Evolutionary conservation across 2,329 filamentous ascomycete species (phyloP), one percentile per base, ranked within the genome.

Genomic region (Claviceps quebecensis): DNA sequence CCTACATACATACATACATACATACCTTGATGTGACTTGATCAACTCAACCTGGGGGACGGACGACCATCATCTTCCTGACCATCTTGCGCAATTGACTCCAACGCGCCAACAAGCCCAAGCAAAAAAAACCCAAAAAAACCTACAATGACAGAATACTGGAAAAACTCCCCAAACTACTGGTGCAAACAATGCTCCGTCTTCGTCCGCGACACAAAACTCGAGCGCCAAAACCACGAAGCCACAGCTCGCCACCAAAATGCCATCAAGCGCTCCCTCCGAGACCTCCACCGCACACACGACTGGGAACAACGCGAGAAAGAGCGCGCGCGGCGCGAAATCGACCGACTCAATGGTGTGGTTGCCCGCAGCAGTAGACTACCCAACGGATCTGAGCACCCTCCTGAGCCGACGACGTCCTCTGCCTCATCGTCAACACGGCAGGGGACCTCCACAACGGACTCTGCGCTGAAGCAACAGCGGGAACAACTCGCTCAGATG

Each of bases 151-250:
- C 93, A 0, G 93, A 97, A 75, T 94, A 95, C 71, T 97, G 93
- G 93, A 97, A 97, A 67, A 96, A 91, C 19, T 95, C 90, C 66
- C 90, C 90, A 5, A 91, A 85, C 65, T 95, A 95, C 72, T 97
- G 90, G 89, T 98, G 93, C 79, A 97, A 97, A 68, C 87, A 95
- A 73, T 98, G 93, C 78, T 80, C 81, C 63, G 80, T 78, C 64
- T 97, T 83, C 68, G 86, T 98, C 48, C 86, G 87, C 69, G 93
- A 98, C 73, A 96, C 90, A 22, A 83, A 87, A 59, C 81, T 96
- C 67, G 90, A 95, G 67, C 85, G 84, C 59, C 77, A 82, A 57
- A 91, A 96, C 68, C 90, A 96, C 69, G 90, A 96, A 68, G 80
- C 86, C 26, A 95, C 87, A 0, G 83, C 73, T 14, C 88, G 84